Evolutionary conservation across 2,329 filamentous ascomycete species (phyloP).

Genomic region (Alternaria brassicicola): DNA sequence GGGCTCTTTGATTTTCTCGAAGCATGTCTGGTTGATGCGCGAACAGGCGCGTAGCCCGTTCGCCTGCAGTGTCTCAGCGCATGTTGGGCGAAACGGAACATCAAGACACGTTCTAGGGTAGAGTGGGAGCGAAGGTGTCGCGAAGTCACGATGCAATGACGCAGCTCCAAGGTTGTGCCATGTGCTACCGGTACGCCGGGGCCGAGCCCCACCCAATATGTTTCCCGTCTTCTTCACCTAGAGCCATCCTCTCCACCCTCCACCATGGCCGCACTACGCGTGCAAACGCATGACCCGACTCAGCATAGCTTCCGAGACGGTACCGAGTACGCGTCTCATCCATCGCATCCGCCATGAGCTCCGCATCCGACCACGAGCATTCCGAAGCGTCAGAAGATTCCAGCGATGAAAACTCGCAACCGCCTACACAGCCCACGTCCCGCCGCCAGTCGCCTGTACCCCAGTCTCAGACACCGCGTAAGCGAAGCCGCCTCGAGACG

Average conservation of each 20-base stretch:
- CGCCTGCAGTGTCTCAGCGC: slow-evolving; percentile 35
- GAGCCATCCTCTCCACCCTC: slow-evolving; percentile 7
- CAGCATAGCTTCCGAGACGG: background rate
- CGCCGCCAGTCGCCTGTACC: slow-evolving; percentile 21
- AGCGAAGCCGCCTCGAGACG: slow-evolving; percentile 34
- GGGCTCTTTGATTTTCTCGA: slow-evolving; percentile 16
- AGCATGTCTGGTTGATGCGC: slow-evolving; percentile 20
- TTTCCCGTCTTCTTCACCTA: slow-evolving; percentile 2
- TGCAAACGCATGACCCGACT: background rate
- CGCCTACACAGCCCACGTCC: slow-evolving; percentile 5
- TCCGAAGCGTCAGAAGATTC: slow-evolving; percentile 1
- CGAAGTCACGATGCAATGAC: slow-evolving; percentile 33
- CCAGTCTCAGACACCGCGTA: slow-evolving; percentile 25
- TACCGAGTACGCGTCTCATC: background rate
- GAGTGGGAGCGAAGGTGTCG: slow-evolving; percentile 25
- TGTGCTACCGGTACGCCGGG: slow-evolving; percentile 9
- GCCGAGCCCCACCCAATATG: slow-evolving; percentile 9
- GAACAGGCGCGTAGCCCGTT: slow-evolving; percentile 12
- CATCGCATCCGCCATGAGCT: slow-evolving; percentile 22
- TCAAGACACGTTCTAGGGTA: slow-evolving; percentile 25
- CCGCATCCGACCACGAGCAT: slow-evolving; percentile 16
- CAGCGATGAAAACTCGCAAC: slow-evolving; percentile 4
- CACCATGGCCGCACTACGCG: slow-evolving; percentile 17
- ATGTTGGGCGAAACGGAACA: slow-evolving; percentile 42
- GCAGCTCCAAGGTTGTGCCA: background rate